Conservation (phyloP, 1,284 basidiomycete genomes). For the Boletus sp. region DNA sequence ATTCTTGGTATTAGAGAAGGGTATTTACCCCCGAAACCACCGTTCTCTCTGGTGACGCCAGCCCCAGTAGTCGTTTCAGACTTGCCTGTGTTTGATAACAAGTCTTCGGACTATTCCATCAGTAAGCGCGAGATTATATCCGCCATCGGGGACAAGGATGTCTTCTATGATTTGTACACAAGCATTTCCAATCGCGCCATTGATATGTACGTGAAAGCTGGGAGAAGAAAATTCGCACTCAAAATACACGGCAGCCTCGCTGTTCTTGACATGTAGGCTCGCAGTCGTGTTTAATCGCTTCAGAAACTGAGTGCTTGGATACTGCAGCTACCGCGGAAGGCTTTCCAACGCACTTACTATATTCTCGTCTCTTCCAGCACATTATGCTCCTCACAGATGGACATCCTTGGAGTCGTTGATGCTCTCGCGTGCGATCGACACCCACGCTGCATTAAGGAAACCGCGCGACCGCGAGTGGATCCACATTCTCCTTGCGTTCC, state of each 20-base stretch:
- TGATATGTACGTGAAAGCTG: slow-evolving; percentile 76
- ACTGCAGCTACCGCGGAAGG: slow-evolving; percentile 62
- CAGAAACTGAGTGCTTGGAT: slow-evolving; percentile 11
- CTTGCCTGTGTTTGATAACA: slow-evolving; percentile 21
- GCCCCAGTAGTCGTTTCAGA: slow-evolving; percentile 17
- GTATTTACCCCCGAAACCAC: slow-evolving; percentile 68
- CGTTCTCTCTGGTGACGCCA: slow-evolving; percentile 58
- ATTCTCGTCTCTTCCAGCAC: slow-evolving; percentile 75
- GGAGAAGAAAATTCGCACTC: slow-evolving; percentile 79
- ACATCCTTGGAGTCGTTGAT: slow-evolving; percentile 73
- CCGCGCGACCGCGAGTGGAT: slow-evolving; percentile 73
- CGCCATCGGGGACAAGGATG: slow-evolving; percentile 55
- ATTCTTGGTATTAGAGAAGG: slow-evolving; percentile 71
- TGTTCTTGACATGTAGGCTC: slow-evolving; percentile 77
- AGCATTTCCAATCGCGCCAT: slow-evolving; percentile 77
- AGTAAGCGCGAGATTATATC: slow-evolving; percentile 64
- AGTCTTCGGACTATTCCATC: slow-evolving; percentile 42
- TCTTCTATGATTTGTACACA: slow-evolving; percentile 76
- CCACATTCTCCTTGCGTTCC: slow-evolving; percentile 63
- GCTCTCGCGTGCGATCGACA: slow-evolving; percentile 67
- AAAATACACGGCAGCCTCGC: slow-evolving; percentile 83
- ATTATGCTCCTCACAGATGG: slow-evolving; percentile 81
- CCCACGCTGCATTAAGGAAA: slow-evolving; percentile 54
- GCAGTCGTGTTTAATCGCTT: slow-evolving; percentile 5
- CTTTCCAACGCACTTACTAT: slow-evolving; percentile 62